Conservation (phyloP, 75 land plant species). For the Cunninghamia lanceolata region DNA sequence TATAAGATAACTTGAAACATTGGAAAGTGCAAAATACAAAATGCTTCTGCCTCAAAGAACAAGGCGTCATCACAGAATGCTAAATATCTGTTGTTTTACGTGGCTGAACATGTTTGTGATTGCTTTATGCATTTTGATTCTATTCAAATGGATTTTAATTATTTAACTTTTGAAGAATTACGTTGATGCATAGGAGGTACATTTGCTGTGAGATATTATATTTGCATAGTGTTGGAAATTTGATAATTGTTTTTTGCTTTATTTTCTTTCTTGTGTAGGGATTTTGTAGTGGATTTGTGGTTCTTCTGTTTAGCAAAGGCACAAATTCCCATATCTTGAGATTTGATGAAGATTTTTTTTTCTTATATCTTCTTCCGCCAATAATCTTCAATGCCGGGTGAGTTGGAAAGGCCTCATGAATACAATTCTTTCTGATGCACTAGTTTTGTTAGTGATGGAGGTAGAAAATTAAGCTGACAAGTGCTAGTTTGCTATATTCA, state of each 20-base stretch:
- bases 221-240: background rate
- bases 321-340: conserved; percentile 20
- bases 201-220: background rate
- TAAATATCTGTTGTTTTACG: background rate
- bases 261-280: conserved; percentile 16
- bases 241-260: background rate
- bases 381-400: conserved; percentile 42
- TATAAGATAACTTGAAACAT: background rate
- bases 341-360: conserved; percentile 30
- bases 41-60: background rate
- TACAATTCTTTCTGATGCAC: background rate
- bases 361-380: conserved; percentile 37
- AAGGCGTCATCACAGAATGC: too few relatives aligned
- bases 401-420: background rate
- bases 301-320: conserved; percentile 17
- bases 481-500: background rate
- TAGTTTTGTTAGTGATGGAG: background rate
- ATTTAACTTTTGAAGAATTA: background rate
- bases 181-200: background rate
- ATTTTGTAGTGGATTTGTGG: conserved; percentile 15
- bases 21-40: background rate
- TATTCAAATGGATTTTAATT: background rate
- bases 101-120: background rate
- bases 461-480: background rate
- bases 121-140: background rate